These are phyloP conservation scores for Suhomyces guaymorum DNA, from an alignment of 1,139 yeast genomes.

Conservation along the genomic window DNA sequence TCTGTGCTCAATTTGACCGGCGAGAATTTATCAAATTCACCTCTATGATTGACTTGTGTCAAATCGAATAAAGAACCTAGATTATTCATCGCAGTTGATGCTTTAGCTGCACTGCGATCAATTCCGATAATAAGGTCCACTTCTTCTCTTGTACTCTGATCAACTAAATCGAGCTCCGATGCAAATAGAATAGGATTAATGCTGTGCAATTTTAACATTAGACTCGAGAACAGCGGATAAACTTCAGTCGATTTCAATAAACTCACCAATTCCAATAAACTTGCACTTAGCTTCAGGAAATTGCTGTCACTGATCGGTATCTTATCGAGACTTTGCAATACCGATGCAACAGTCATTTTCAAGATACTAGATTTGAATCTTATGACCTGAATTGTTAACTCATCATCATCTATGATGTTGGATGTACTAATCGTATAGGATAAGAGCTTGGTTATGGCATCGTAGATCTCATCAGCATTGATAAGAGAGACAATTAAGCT, in stretches of 20 bases:
- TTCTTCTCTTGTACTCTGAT: slow-evolving; percentile 32
- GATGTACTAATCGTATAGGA: slow-evolving; percentile 35
- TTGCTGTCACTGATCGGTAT: slow-evolving; percentile 38
- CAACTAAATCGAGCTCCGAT: slow-evolving; percentile 28
- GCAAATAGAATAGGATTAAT: slow-evolving; percentile 33
- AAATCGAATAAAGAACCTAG: slow-evolving; percentile 30
- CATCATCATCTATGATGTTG: slow-evolving; percentile 33
- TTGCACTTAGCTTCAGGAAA: slow-evolving; percentile 30
- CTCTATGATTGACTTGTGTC: slow-evolving; percentile 28
- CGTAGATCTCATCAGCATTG: slow-evolving; percentile 31
- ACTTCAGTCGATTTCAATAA: slow-evolving; percentile 35
- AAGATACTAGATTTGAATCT: slow-evolving; percentile 34
- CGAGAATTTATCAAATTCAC: slow-evolving; percentile 21
- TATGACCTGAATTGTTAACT: slow-evolving; percentile 39
- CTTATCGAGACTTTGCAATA: slow-evolving; percentile 28
- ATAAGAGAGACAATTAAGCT: slow-evolving; percentile 26
- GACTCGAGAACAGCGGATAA: slow-evolving; percentile 25
- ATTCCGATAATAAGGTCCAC: slow-evolving; percentile 37
- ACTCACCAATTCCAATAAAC: slow-evolving; percentile 36
- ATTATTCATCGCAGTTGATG: slow-evolving; percentile 13
- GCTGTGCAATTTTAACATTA: slow-evolving; percentile 32
- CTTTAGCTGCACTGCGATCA: slow-evolving; percentile 23
- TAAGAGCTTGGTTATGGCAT: slow-evolving; percentile 29
- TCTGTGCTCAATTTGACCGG: slow-evolving; percentile 37
- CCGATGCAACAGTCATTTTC: slow-evolving; percentile 30